phyloP scores from a whole-genome alignment of 2,329 filamentous ascomycete genomes.

The Epichloe sylvatica region DNA sequence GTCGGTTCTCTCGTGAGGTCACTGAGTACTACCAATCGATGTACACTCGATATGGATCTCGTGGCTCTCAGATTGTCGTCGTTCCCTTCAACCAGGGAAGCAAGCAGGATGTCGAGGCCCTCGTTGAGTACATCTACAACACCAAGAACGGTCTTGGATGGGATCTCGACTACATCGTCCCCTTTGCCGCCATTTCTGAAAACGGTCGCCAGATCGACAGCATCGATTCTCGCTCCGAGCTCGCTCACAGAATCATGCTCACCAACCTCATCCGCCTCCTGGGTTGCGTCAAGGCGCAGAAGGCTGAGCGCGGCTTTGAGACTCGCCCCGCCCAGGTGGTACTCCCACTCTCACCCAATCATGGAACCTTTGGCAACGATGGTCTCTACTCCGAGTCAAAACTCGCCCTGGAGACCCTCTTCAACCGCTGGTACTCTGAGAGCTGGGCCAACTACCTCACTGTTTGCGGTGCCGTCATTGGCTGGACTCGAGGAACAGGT shows the following conservation, averaged over 20 bases:
- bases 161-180: constrained; percentile 93
- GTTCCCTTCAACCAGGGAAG: constrained; percentile 99
- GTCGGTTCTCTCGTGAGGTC: constrained; percentile 88
- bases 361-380: constrained; percentile 95
- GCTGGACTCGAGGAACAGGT: constrained; percentile 96
- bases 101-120: constrained; percentile 90
- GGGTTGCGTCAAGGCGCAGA: constrained; percentile 81
- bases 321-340: constrained; percentile 95
- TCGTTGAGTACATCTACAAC: constrained; percentile 94
- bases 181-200: constrained; percentile 94
- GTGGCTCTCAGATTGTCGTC: constrained; percentile 90
- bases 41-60: constrained; percentile 87
- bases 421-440: constrained; percentile 97
- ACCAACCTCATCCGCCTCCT: constrained; percentile 90
- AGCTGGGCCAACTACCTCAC: constrained; percentile 96
- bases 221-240: constrained; percentile 94
- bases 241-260: constrained; percentile 97
- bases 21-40: constrained; percentile 99
- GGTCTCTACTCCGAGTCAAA: constrained; percentile 98
- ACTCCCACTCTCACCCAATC: constrained; percentile 89
- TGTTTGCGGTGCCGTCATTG: constrained; percentile 95
- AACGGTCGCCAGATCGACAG: constrained; percentile 94
- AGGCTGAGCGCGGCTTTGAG: constrained; percentile 75
- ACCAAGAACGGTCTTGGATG: constrained; percentile 91
- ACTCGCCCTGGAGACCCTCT: constrained; percentile 88